Evolutionary conservation across 139 green algal species (phyloP).

Genomic region (Volvox africanus): DNA sequence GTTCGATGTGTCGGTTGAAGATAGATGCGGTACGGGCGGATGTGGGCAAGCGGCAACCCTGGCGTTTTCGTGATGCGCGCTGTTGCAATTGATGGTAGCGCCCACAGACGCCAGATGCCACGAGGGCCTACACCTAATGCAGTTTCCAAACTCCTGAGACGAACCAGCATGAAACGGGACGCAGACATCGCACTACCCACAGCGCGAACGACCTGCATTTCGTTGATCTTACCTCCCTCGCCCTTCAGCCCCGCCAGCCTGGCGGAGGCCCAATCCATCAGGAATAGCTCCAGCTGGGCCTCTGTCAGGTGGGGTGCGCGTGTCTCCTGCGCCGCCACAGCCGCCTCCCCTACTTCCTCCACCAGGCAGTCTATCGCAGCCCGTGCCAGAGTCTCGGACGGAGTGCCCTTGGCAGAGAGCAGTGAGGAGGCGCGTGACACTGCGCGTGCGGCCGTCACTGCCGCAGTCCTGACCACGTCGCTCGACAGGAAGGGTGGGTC

Average conservation of each 20-base stretch:
- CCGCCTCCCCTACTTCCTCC: not conserved
- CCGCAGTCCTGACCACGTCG: constrained; percentile 2
- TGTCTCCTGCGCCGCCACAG: not conserved
- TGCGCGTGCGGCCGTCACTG: not conserved
- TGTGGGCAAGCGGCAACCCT: too few relatives aligned
- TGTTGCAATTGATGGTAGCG: not conserved
- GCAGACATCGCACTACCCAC: too few relatives aligned
- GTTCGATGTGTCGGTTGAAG: too few relatives aligned
- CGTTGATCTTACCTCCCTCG: not conserved
- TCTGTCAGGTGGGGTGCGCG: not conserved
- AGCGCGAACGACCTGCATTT: not conserved
- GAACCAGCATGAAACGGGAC: not conserved
- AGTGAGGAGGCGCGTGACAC: not conserved
- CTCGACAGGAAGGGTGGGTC: not conserved
- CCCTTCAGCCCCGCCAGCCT: not conserved
- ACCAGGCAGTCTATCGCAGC: not conserved
- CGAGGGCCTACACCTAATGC: not conserved
- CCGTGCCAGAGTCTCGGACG: not conserved
- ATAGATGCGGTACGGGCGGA: too few relatives aligned
- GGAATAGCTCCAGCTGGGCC: constrained; percentile 32
- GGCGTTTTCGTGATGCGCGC: not conserved
- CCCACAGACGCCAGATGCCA: not conserved
- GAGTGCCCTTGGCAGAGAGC: constrained; percentile 1
- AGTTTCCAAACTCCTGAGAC: not conserved
- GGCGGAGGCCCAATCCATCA: constrained; percentile 35